Evolutionary conservation across 805 yeast genomes (phyloP).

Genomic region (Scheffersomyces coipomensis): DNA sequence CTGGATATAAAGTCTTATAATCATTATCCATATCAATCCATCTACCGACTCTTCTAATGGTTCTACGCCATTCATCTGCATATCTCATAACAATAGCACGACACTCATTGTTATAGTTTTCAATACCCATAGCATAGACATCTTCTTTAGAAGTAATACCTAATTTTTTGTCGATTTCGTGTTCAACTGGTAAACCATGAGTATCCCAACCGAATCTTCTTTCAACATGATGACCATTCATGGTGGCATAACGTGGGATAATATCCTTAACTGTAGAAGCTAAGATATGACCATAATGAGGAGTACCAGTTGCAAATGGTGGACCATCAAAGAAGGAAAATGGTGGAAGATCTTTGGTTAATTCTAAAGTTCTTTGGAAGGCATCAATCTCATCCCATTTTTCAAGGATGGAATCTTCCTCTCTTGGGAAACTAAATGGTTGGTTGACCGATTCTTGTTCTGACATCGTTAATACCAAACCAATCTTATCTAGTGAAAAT

Average conservation of each 20-base stretch:
- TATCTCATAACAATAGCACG: constrained; percentile 97
- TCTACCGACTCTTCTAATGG: constrained; percentile 93
- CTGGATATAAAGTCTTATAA: constrained; percentile 93
- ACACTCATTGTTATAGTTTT: constrained; percentile 90
- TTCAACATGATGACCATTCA: constrained; percentile 95
- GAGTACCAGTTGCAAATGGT: constrained; percentile 99
- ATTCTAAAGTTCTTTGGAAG: constrained; percentile 80
- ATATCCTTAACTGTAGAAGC: constrained; percentile 97
- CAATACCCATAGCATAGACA: constrained; percentile 92
- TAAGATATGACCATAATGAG: constrained; percentile 96
- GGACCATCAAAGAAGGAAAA: constrained; percentile 98
- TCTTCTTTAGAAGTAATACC: constrained; percentile 93
- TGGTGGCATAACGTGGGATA: constrained; percentile 95
- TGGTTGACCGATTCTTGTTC: constrained; percentile 16
- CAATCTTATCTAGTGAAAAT: no score
- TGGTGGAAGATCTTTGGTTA: constrained; percentile 81
- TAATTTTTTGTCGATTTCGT: constrained; percentile 95
- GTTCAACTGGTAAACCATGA: constrained; percentile 98
- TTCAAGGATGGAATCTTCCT: constrained; percentile 78
- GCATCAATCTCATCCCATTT: constrained; percentile 93
- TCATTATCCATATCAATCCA: constrained; percentile 99
- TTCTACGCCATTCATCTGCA: constrained; percentile 90
- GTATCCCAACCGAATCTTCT: constrained; percentile 99
- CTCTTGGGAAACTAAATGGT: constrained; percentile 75
- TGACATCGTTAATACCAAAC: constrained; percentile 10